Conservation (phyloP, 1,284 basidiomycete genomes). For the Coriolopsis trogii region DNA sequence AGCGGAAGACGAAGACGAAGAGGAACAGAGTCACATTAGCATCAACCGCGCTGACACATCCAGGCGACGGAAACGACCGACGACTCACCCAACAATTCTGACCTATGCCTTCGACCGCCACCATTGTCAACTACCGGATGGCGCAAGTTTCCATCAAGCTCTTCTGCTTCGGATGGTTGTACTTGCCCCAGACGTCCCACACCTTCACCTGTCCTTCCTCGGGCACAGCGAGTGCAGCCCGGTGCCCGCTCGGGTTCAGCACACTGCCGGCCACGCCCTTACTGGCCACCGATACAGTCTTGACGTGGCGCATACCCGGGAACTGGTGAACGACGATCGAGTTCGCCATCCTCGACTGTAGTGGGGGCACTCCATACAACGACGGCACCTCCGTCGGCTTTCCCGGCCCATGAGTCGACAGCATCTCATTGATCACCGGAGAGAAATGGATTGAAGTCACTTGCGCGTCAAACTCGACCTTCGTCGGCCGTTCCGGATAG, state of each 20-base stretch:
- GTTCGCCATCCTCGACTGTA: slow-evolving; percentile 38
- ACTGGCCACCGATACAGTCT: slow-evolving; percentile 43
- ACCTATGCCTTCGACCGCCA: not conserved
- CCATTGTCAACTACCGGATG: slow-evolving; percentile 23
- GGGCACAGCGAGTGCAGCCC: slow-evolving; percentile 49
- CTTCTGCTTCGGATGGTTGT: slow-evolving; percentile 44
- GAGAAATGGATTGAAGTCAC: slow-evolving; percentile 87
- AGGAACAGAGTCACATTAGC: not conserved
- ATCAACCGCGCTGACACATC: too few species aligned
- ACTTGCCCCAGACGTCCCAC: slow-evolving; percentile 59
- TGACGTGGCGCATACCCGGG: slow-evolving; percentile 49
- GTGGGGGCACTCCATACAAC: not conserved
- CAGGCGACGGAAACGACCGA: not conserved
- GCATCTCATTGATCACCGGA: slow-evolving; percentile 83
- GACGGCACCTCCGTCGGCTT: slow-evolving; percentile 18
- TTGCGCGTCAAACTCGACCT: slow-evolving; percentile 63
- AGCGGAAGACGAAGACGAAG: too few species aligned
- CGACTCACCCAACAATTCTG: not conserved
- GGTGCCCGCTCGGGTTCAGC: slow-evolving; percentile 49
- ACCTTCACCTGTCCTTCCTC: slow-evolving; percentile 53
- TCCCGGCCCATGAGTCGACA: slow-evolving; percentile 78
- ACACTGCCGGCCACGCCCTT: slow-evolving; percentile 49
- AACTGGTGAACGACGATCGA: slow-evolving; percentile 60
- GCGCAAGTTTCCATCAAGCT: slow-evolving; percentile 19
- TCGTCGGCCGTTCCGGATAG: slow-evolving; percentile 48